Evolutionary conservation across 164 flowering plant genomes (phyloP), one percentile per base, ranked within the genome.

Genomic region (Dillenia suffruticosa): DNA sequence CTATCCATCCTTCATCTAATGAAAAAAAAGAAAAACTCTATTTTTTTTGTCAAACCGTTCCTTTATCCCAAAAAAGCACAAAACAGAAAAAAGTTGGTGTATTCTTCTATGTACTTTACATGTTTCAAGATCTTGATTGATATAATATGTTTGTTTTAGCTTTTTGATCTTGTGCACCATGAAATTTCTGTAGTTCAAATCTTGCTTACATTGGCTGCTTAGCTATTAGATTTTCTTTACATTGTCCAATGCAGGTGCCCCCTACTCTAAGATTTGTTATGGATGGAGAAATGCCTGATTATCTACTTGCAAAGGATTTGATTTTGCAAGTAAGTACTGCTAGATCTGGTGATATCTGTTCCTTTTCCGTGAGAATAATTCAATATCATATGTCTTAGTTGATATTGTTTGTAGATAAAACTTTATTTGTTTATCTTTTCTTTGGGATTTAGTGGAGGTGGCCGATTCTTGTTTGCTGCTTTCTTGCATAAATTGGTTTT

Each of bases 201-300:
- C 40, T 32, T 32, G 7, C 7, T 32, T 32, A 4, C 40, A 32
- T 32, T 32, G 40, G 40, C 6, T 32, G 5, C 40, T 4, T 32
- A 32, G 4, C 40, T 32, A 32, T 32, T 32, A 5, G 40, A 32
- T 32, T 32, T 45, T 60, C 17, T 17, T 54, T 59, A 47, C 9
- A 26, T 45, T 11, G 62, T 68, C 19, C 40, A 14, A 12, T 83
- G 69, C 87, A 94, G 99, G 97, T 91, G 13, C 99, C 97, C 8
- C 97, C 96, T 58, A 92, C 99, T 49, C 59, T 94, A 70, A 84
- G 96, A 69, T 91, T 94, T 77, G 89, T 89, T 15, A 58, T 91
- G 93, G 97, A 94, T 78, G 97, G 99, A 63, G 97, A 91, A 78
- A 91, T 91, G 97, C 99, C 97, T 48, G 76, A 74, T 66, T 91